Conservation (phyloP, 768 basidiomycete species). For the Termitomyces sp. region DNA sequence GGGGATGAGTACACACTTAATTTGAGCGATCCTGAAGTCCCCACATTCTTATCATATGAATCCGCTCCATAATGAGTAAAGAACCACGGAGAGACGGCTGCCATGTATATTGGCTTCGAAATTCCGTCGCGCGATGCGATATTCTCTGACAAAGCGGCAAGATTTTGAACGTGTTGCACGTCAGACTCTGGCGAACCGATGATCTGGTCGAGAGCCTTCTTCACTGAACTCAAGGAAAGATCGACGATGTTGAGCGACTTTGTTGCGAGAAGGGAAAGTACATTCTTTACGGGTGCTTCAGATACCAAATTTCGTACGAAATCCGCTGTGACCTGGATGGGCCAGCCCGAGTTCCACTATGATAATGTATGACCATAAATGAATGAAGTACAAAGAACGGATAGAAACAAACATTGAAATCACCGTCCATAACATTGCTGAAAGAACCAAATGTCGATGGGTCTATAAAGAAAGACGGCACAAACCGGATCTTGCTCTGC, state of each 20-base stretch:
- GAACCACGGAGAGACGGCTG: slow-evolving; percentile 69
- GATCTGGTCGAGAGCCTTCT: slow-evolving; percentile 8
- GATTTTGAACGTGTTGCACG: slow-evolving; percentile 41
- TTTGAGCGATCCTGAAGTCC: slow-evolving; percentile 11
- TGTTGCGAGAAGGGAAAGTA: slow-evolving; percentile 16
- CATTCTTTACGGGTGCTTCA: background rate
- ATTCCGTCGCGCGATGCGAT: slow-evolving; percentile 21
- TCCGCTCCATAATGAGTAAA: slow-evolving; percentile 71
- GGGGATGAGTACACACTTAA: background rate
- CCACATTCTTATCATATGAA: slow-evolving; percentile 69
- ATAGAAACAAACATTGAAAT: slow-evolving; percentile 44
- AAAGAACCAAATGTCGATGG: slow-evolving; percentile 43
- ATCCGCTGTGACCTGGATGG: slow-evolving; percentile 47
- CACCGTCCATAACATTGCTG: slow-evolving; percentile 46
- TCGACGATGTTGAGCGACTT: background rate
- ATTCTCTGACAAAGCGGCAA: slow-evolving; percentile 24
- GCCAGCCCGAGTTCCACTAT: slow-evolving; percentile 85
- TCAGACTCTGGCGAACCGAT: slow-evolving; percentile 48
- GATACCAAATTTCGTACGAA: slow-evolving; percentile 21
- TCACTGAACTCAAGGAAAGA: slow-evolving; percentile 1
- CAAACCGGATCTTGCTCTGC: slow-evolving; percentile 50
- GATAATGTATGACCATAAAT: slow-evolving; percentile 5
- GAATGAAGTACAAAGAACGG: slow-evolving; percentile 1
- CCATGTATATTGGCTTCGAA: slow-evolving; percentile 35
- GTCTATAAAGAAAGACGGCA: slow-evolving; percentile 67